phyloP scores from a whole-genome alignment of 345 rosid genomes.

The Aurinia saxatilis region DNA sequence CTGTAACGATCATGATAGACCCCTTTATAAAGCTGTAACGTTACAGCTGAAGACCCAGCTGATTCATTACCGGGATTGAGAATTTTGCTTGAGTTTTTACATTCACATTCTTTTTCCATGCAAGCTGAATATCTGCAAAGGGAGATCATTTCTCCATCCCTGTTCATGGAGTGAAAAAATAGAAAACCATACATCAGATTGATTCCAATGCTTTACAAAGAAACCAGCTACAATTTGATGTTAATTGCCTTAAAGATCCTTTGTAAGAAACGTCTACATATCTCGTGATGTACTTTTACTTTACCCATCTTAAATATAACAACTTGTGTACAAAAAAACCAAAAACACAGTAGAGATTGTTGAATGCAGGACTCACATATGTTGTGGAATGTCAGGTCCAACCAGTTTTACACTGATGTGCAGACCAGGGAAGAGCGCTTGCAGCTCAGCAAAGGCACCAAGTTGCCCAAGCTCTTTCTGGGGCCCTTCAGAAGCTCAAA shows the following conservation, averaged over 20 bases:
- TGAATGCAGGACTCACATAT: slow-evolving; percentile 38
- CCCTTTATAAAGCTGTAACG: slow-evolving; percentile 59
- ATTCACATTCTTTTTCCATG: slow-evolving; percentile 48
- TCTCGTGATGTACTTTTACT: not conserved
- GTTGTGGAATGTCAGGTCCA: slow-evolving; percentile 80
- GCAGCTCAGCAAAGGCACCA: slow-evolving; percentile 74
- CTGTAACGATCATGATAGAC: slow-evolving; percentile 64
- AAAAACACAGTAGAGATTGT: not conserved
- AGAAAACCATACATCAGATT: not conserved
- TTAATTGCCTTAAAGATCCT: not conserved
- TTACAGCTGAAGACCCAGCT: slow-evolving; percentile 33
- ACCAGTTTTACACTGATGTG: slow-evolving; percentile 49
- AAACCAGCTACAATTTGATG: not conserved
- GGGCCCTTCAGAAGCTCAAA: slow-evolving; percentile 55
- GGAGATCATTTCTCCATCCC: slow-evolving; percentile 61
- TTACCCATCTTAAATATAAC: not conserved
- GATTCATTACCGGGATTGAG: not conserved
- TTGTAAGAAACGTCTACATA: not conserved
- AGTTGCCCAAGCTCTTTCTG: slow-evolving; percentile 88
- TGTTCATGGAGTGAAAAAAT: slow-evolving; percentile 15
- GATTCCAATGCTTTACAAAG: not conserved
- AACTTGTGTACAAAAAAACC: no score
- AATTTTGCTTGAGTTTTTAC: slow-evolving; percentile 39
- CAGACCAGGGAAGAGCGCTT: slow-evolving; percentile 66
- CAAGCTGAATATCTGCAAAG: slow-evolving; percentile 44